These are phyloP conservation scores for Penicillium sp. DNA, from an alignment of 2,329 filamentous ascomycete species.

Conservation along the genomic window DNA sequence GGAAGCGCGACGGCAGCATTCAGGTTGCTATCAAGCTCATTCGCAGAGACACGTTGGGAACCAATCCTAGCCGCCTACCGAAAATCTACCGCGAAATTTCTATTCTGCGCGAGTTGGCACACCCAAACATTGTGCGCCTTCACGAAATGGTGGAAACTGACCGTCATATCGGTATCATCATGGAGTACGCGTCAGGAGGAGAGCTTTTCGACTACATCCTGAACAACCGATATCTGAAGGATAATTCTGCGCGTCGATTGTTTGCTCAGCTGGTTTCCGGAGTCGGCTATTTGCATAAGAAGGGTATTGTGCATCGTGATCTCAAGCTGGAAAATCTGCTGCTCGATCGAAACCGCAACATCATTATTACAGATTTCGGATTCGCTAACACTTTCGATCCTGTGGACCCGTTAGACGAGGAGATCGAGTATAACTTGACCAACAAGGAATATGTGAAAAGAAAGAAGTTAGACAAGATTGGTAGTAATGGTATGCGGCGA, in stretches of 20 bases:
- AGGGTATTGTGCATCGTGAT: slow-evolving; percentile 96
- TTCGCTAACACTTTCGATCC: slow-evolving; percentile 98
- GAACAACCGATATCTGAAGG: slow-evolving; percentile 93
- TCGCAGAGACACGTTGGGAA: slow-evolving; percentile 81
- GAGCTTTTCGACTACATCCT: slow-evolving; percentile 98
- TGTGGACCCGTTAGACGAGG: slow-evolving; percentile 78
- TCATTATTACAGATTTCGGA: slow-evolving; percentile 99
- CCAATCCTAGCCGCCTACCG: slow-evolving; percentile 80
- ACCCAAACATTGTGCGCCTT: slow-evolving; percentile 93
- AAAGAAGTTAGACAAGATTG: slow-evolving; percentile 75
- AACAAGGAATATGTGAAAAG: slow-evolving; percentile 87
- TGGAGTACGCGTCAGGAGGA: slow-evolving; percentile 96
- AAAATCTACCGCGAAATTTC: slow-evolving; percentile 98
- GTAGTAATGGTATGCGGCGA: slow-evolving; percentile 69
- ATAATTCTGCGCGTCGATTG: slow-evolving; percentile 80
- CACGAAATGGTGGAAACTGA: slow-evolving; percentile 99
- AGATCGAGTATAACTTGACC: slow-evolving; percentile 80
- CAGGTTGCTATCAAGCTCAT: slow-evolving; percentile 98
- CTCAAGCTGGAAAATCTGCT: slow-evolving; percentile 94
- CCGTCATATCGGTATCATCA: slow-evolving; percentile 92
- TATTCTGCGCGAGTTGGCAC: slow-evolving; percentile 80
- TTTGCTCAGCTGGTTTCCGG: slow-evolving; percentile 96
- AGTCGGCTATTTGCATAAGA: slow-evolving; percentile 96
- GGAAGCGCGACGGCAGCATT: slow-evolving; percentile 91
- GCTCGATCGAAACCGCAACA: slow-evolving; percentile 93